Evolutionary conservation across 345 rosid species (phyloP).

Genomic region (Erucastrum elatum): DNA sequence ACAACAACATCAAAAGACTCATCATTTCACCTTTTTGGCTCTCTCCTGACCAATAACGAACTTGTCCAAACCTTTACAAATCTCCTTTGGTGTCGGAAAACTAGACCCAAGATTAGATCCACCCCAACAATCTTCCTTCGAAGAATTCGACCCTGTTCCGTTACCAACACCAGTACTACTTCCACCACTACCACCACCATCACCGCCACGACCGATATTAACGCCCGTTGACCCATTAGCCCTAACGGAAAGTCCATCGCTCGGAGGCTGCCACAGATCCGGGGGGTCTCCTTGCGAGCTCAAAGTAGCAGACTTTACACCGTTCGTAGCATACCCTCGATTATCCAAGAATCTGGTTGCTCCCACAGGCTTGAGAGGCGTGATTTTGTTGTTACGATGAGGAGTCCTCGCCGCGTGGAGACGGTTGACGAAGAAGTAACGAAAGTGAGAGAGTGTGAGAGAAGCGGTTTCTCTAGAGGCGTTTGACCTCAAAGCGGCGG

Average conservation of each 20-base stretch:
- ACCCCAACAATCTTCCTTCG: constrained; percentile 90
- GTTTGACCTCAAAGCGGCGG: constrained; percentile 71
- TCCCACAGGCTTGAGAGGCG: constrained; percentile 64
- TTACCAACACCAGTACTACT: constrained; percentile 27
- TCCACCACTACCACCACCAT: constrained; percentile 40
- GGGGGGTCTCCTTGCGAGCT: constrained; percentile 89
- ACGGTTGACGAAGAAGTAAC: constrained; percentile 57
- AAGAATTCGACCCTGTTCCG: constrained; percentile 49
- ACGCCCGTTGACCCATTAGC: constrained; percentile 41
- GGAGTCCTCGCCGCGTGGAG: constrained; percentile 51
- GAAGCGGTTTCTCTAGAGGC: constrained; percentile 61
- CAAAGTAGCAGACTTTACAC: constrained; percentile 26
- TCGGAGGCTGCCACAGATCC: constrained; percentile 99
- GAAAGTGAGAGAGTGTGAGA: constrained; percentile 61
- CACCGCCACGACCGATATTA: constrained; percentile 41
- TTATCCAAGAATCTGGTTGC: constrained; percentile 40
- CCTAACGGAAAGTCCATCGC: constrained; percentile 67
- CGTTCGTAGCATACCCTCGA: constrained; percentile 38
- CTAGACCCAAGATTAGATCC: constrained; percentile 85
- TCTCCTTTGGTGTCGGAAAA: constrained; percentile 96
- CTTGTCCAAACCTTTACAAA: constrained; percentile 85
- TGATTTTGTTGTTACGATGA: constrained; percentile 49
- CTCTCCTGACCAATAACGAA: constrained; percentile 97
- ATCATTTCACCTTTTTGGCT: constrained; percentile 79
- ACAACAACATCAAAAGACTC: too few relatives aligned